These are phyloP conservation scores for Arxiozyma bovina DNA, from an alignment of 1,139 yeast species.

Conservation along the genomic window DNA sequence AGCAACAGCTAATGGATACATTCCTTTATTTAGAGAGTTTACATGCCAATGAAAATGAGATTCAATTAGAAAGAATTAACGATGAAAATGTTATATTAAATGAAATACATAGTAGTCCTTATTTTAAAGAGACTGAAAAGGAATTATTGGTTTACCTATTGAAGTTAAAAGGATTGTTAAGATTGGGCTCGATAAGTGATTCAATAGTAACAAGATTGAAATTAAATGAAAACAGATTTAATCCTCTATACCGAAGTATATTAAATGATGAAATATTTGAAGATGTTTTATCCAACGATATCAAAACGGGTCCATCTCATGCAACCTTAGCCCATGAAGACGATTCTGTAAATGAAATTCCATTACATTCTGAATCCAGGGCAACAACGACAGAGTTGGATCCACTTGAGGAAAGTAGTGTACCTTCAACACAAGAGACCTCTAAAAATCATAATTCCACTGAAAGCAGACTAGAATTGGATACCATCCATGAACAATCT, in stretches of 20 bases:
- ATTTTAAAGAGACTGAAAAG: constrained; percentile 30
- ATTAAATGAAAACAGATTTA: constrained; percentile 43
- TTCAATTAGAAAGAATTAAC: constrained; percentile 45
- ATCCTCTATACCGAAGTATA: constrained; percentile 32
- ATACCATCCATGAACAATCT: constrained; percentile 14
- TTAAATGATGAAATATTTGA: constrained; percentile 26
- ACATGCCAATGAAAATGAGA: constrained; percentile 21
- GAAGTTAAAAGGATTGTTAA: constrained; percentile 41
- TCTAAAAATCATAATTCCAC: constrained; percentile 1
- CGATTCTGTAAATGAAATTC: background rate
- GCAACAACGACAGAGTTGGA: constrained; percentile 3
- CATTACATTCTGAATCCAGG: constrained; percentile 1
- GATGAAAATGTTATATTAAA: constrained; percentile 52
- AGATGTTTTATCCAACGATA: background rate
- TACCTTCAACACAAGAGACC: background rate
- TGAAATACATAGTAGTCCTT: constrained; percentile 25
- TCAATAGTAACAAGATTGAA: constrained; percentile 35
- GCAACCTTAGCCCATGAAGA: background rate
- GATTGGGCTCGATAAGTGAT: constrained; percentile 34
- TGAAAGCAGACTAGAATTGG: constrained; percentile 7
- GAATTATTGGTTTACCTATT: constrained; percentile 44
- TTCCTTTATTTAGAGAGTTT: constrained; percentile 32
- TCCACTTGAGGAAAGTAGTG: constrained; percentile 7
- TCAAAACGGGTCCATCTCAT: background rate
- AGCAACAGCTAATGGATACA: constrained; percentile 24